Evolutionary conservation across 495 filamentous ascomycete genomes (phyloP), one percentile per base, ranked within the genome.

Genomic region (Pyronema domesticum): DNA sequence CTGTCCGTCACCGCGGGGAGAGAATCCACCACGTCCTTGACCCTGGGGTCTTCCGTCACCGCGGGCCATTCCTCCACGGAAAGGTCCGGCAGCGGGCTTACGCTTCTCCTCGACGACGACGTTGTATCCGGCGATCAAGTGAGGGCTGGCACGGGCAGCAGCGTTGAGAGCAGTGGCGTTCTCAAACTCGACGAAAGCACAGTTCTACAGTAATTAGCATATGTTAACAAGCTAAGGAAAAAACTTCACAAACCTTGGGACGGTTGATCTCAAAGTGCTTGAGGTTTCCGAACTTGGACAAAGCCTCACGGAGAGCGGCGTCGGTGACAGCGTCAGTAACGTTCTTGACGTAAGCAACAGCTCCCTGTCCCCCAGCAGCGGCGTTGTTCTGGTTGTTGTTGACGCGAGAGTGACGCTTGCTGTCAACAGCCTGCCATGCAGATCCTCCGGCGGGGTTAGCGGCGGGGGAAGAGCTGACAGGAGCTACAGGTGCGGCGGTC

Each of bases 131-230:
- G 79, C 83, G 51, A 98, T 78, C 46, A 76, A 74, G 71, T 91
- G 87, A 8, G 93, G 89, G 72, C 91, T 96, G 55, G 80, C 84
- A 54, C 76, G 76, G 39, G 86, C 74, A 19, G 91, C 91, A 56
- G 84, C 82, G 59, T 80, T 72, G 66, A 89, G 95, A 17, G 77
- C 86, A 46, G 85, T 74, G 46, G 76, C 62, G 39, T 83, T 83
- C 60, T 78, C 80, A 65, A 93, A 98, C 65, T 98, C 93, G 57
- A 95, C 84, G 65, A 95, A 95, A 30, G 91, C 93, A 64, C 87
- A 95, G 72, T 88, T 95, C 93, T 95, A 61, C 30, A 54, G 34
- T 13, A 51, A 60, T 72, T 63, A 67, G 64, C 46, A 51, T 50
- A 36, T 45, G 54, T 35, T 48, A 54, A 51, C 54, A 36, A 39